A percentile compares a stretch with the other conserved stretches of the same genome.
These are phyloP conservation scores for Millerago galiae DNA, from an alignment of 805 yeast genomes.

Conservation along the genomic window DNA sequence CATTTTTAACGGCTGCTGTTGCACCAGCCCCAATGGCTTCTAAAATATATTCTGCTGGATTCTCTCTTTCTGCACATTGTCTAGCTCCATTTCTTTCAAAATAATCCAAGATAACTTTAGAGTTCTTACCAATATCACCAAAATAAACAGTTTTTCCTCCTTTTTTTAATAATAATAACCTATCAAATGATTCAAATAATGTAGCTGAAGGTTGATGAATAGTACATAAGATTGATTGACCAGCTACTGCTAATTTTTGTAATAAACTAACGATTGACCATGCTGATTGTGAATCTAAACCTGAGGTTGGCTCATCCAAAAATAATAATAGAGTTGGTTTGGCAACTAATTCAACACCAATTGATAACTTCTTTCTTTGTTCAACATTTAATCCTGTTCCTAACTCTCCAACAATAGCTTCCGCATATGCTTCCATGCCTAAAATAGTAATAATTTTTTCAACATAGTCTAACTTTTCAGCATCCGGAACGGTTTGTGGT, in stretches of 20 bases:
- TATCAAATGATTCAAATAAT: slow-evolving; percentile 12
- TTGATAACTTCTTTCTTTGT: slow-evolving; percentile 53
- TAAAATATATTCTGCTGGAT: slow-evolving; percentile 73
- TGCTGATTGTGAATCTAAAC: slow-evolving; percentile 58
- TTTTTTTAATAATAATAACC: slow-evolving; percentile 39
- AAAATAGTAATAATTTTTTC: slow-evolving; percentile 53
- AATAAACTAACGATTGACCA: slow-evolving; percentile 53
- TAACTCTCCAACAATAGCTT: slow-evolving; percentile 63
- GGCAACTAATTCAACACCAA: slow-evolving; percentile 58
- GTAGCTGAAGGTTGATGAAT: slow-evolving; percentile 59
- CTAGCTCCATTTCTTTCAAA: slow-evolving; percentile 59
- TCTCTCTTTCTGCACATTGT: slow-evolving; percentile 45
- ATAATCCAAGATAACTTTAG: slow-evolving; percentile 34
- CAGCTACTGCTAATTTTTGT: slow-evolving; percentile 47
- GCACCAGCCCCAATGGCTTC: slow-evolving; percentile 81
- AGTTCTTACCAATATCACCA: slow-evolving; percentile 63
- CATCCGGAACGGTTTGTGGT: slow-evolving; percentile 40
- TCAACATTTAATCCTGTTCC: slow-evolving; percentile 61
- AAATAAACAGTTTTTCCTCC: slow-evolving; percentile 72
- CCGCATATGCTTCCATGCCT: slow-evolving; percentile 55
- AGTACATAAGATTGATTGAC: slow-evolving; percentile 61
- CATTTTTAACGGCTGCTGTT: slow-evolving; percentile 43
- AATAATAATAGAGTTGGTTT: slow-evolving; percentile 50
- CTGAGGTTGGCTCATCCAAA: slow-evolving; percentile 63
- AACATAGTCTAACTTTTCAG: slow-evolving; percentile 56